Conservation (phyloP, 768 basidiomycete species). For the Calocybe cyanea region DNA sequence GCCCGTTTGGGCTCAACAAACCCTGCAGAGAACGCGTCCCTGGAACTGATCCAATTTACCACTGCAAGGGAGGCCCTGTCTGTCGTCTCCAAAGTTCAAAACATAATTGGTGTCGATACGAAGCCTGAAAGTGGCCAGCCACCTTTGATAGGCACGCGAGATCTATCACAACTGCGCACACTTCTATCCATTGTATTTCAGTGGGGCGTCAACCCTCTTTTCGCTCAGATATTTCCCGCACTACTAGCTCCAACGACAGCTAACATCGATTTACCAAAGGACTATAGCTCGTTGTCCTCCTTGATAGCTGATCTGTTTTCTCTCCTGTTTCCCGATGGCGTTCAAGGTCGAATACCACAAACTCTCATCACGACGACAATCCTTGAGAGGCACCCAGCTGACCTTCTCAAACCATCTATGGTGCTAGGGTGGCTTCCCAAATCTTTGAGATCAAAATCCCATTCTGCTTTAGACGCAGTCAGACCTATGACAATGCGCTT, state of each 20-base stretch:
- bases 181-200: constrained; percentile 66
- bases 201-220: constrained; percentile 62
- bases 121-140: constrained; percentile 9
- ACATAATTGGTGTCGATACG: constrained; percentile 28
- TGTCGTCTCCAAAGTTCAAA: constrained; percentile 46
- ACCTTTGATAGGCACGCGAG: constrained; percentile 59
- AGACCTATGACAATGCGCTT: constrained; percentile 53
- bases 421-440: constrained; percentile 74
- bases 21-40: constrained; percentile 17
- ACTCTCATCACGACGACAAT: constrained; percentile 62
- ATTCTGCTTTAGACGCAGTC: constrained; percentile 40
- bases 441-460: constrained; percentile 32
- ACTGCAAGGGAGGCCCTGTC: constrained; percentile 56
- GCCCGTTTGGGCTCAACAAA: constrained; percentile 18
- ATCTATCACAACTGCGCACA: constrained; percentile 58
- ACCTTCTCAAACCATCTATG: constrained; percentile 58
- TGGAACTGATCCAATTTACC: constrained; percentile 43
- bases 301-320: constrained; percentile 40
- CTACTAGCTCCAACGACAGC: constrained; percentile 31
- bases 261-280: constrained; percentile 18
- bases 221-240: constrained; percentile 36
- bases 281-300: constrained; percentile 38
- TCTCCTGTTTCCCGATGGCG: constrained; percentile 52
- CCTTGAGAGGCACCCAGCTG: constrained; percentile 48
- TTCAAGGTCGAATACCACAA: constrained; percentile 44